phyloP scores from a whole-genome alignment of 345 rosid species.

The Rhodamnia rubescens region DNA sequence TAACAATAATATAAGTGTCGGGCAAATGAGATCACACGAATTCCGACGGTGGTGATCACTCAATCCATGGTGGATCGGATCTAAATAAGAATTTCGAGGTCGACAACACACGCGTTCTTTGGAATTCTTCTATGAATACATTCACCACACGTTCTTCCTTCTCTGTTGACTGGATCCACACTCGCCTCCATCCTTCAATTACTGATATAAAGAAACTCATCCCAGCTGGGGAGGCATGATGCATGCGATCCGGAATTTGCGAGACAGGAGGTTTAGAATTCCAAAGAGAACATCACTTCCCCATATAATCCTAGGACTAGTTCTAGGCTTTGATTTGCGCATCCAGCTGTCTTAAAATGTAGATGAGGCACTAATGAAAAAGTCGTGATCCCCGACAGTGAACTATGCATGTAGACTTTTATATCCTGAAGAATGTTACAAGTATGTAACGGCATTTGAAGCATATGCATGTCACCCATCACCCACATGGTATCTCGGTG shows the following conservation, averaged over 20 bases:
- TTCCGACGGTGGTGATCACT: neutral
- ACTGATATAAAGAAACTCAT: neutral
- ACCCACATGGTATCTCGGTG: too few relatives aligned
- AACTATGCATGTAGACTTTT: neutral
- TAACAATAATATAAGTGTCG: too few relatives aligned
- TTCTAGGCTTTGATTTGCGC: neutral
- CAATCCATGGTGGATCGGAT: neutral
- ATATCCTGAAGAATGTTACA: neutral
- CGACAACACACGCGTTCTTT: neutral
- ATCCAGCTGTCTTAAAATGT: neutral
- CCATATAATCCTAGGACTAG: neutral
- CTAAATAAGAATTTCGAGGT: neutral
- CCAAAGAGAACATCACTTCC: accelerated
- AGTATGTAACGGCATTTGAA: neutral
- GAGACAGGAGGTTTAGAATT: neutral
- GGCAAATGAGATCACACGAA: neutral
- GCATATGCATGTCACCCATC: neutral
- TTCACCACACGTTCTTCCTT: neutral
- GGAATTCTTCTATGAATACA: neutral
- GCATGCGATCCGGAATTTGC: neutral
- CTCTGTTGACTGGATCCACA: neutral
- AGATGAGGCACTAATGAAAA: neutral
- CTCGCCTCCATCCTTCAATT: neutral
- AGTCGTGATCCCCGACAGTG: neutral
- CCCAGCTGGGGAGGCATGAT: neutral